Percentiles rank a stretch among this genome's conserved stretches.
Evolutionary conservation across 169 alveolate genomes (phyloP).

Genomic region (Eimeria tenella): DNA sequence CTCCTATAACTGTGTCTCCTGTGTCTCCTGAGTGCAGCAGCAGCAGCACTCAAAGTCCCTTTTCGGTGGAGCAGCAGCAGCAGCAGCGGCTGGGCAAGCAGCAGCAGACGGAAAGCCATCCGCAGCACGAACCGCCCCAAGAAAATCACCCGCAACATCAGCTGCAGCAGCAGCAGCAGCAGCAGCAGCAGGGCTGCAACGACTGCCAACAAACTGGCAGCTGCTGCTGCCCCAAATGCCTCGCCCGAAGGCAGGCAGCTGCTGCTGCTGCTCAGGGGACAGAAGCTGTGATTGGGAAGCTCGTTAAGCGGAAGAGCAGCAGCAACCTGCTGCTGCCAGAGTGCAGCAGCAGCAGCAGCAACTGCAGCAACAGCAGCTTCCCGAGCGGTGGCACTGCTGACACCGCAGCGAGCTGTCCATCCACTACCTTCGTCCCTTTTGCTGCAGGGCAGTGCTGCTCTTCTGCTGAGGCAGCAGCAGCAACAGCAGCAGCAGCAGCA

Average conservation of each 20-base stretch:
- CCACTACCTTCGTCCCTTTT: not conserved
- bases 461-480: not conserved
- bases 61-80: not conserved
- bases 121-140: too few species aligned
- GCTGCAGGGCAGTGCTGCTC: not conserved
- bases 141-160: not conserved
- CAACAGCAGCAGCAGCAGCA: slow-evolving; percentile 5
- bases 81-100: slow-evolving; percentile 3
- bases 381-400: not conserved
- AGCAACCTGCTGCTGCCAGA: slow-evolving; percentile 32
- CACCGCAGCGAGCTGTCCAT: not conserved
- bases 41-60: not conserved
- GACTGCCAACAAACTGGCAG: not conserved
- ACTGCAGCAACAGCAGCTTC: slow-evolving; percentile 18
- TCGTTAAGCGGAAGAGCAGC: slow-evolving; percentile 27
- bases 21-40: slow-evolving; percentile 23
- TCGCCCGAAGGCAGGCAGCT: not conserved
- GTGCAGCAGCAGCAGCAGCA: slow-evolving; percentile 23
- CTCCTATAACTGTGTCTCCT: slow-evolving; percentile 4
- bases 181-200: not conserved
- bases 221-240: not conserved
- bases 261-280: not conserved
- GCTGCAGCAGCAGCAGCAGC: not conserved
- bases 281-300: not conserved
- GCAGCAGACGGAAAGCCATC: not conserved